Evolutionary conservation across 331 rosid genomes (phyloP).

Genomic region (Acacia pycnantha): DNA sequence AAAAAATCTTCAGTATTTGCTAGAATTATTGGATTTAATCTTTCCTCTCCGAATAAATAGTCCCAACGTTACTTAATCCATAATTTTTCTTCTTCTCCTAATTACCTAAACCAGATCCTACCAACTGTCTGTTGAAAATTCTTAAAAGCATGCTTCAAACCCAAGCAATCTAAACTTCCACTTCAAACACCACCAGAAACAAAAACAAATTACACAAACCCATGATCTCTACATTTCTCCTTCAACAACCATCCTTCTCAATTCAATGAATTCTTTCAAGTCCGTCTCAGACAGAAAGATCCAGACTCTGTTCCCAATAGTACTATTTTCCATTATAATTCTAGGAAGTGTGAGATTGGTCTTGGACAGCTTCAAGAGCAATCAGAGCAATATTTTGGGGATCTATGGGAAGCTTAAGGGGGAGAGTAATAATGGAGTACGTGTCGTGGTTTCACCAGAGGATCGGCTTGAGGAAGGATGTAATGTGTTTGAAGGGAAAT

Average conservation of each 20-base stretch:
- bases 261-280: conserved; percentile 38
- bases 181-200: conserved; percentile 9
- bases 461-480: conserved; percentile 62
- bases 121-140: conserved; percentile 77
- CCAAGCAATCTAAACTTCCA: conserved; percentile 37
- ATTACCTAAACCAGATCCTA: conserved; percentile 53
- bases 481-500: conserved; percentile 74
- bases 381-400: conserved; percentile 40
- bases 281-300: conserved; percentile 47
- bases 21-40: neutral
- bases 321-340: conserved; percentile 59
- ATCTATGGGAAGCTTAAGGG: conserved; percentile 35
- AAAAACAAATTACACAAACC: neutral
- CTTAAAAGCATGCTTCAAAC: conserved; percentile 40
- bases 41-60: neutral
- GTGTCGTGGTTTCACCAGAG: conserved; percentile 45
- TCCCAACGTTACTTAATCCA: conserved; percentile 33
- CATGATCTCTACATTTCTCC: neutral
- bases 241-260: neutral
- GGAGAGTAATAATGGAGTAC: conserved; percentile 23
- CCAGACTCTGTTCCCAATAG: conserved; percentile 54
- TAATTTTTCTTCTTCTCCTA: conserved; percentile 7
- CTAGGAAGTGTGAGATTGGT: conserved; percentile 57
- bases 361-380: conserved; percentile 59
- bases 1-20: neutral